These are phyloP conservation scores for Lindgomyces ingoldianus DNA, from an alignment of 495 filamentous ascomycete genomes.

Conservation along the genomic window DNA sequence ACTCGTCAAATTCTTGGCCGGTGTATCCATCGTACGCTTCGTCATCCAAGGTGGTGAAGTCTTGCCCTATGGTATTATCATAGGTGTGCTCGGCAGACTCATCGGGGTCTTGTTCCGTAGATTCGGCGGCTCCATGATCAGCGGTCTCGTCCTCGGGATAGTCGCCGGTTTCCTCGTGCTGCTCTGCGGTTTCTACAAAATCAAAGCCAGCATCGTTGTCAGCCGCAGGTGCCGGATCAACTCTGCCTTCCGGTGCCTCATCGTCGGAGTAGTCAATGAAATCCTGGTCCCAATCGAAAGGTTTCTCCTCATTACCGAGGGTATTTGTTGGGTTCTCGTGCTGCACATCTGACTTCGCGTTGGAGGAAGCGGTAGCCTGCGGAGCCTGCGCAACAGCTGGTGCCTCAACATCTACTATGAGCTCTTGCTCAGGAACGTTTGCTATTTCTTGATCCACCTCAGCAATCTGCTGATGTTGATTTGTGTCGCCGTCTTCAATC, in stretches of 20 bases:
- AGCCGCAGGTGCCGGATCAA: not conserved
- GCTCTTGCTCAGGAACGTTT: no score
- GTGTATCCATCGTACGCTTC: not conserved
- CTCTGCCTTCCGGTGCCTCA: conserved; percentile 35
- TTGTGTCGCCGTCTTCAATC: conserved; percentile 25
- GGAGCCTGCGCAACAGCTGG: not conserved
- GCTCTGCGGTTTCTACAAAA: not conserved
- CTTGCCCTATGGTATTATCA: not conserved
- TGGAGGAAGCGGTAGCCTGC: no score
- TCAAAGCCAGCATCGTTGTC: not conserved
- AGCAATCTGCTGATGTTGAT: conserved; percentile 25
- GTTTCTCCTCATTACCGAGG: not conserved
- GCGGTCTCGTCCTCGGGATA: not conserved
- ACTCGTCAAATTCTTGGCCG: not conserved
- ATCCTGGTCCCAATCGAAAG: conserved; percentile 37
- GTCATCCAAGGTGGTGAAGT: not conserved
- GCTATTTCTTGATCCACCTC: no score
- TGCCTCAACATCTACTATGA: not conserved
- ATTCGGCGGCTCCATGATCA: not conserved
- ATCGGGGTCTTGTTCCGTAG: not conserved
- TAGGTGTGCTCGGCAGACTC: not conserved
- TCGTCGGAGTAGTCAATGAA: conserved; percentile 37
- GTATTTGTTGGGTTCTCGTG: not conserved
- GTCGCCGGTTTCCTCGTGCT: not conserved
- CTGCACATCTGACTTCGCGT: not conserved